Evolutionary conservation across 257 asterid genomes (phyloP), one percentile per base, ranked within the genome.

Genomic region (Mentha longifolia): DNA sequence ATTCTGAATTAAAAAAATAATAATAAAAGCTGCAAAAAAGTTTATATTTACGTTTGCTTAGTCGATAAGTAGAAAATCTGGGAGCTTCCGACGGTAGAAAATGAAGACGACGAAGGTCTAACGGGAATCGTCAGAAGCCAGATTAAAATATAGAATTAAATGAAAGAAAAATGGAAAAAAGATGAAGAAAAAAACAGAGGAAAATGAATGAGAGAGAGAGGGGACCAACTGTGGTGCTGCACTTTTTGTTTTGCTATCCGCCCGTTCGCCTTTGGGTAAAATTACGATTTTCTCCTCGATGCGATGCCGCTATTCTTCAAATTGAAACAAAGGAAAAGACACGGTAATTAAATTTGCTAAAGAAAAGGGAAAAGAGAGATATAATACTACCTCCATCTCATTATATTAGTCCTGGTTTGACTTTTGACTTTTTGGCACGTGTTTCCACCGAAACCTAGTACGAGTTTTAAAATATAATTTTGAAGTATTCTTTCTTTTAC

Each of bases 71-170:
- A 71, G 60, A 46, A 43, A 76, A 15, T 47, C 39, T 22, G 76
- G 43, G 77, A 73, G 71, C 70, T 72, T 73, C 79, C 62, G 39
- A 73, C 72, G 68, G 74, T 50, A 67, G 66, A 76, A 61, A 62
- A 68, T 46, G 80, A 68, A 37, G 70, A 76, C 56, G 78, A 64
- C 2, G 72, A 61, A 61, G 73, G 76, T 71, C 74, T 72, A 73
- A 55, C 73, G 17, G 55, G 42, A 46, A 78, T 50, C 43, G 75
- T 31, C 67, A 56, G 74, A 74, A 67, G 47, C 63, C 70, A 68
- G 60, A 71, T 35, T 55, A 30, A 28, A 20, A 66, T 65, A 59
- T 31, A 9, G 14, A 30, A 16, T 47, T 28, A 7, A 52, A 28
- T 10, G 55, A 46, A 42, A 43, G 22, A 22, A 35, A 31, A n/a